Evolutionary conservation across 1,139 yeast species (phyloP), one percentile per base, ranked within the genome.

Genomic region (Taphrina sp.): DNA sequence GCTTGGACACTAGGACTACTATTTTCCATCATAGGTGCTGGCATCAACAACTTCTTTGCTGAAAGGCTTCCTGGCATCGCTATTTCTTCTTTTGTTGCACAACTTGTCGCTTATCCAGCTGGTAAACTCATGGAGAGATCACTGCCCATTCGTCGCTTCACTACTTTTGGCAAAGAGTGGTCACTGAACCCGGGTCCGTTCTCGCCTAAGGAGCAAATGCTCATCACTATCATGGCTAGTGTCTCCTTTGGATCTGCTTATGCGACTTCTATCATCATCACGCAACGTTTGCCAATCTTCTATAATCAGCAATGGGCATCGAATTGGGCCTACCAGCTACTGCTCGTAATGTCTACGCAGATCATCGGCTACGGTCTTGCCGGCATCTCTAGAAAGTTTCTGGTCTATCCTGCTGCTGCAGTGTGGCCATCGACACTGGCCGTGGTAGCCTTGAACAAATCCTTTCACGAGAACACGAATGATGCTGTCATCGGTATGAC

Each of bases 291-390:
- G 5, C 38, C 38, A 10, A 23, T 28, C 85, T 82, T 67, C 67
- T 77, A 75, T 68, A 68, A 58, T 37, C 72, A 73, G 12, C 45
- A 22, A 14, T 49, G 54, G 54, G 75, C 75, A 59, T 74, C 72
- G 47, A 77, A 78, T 17, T 72, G 76, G 71, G 82, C 81, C 5
- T 78, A 76, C 26, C 58, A 79, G 63, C 73, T 80, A 24, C 72
- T 82, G 62, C 83, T 82, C 16, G 69, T 78, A 5, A 70, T 69
- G 54, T 58, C 56, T n/a, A 58, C 45, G 19, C 58, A 44, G 38
- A 72, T 81, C 63, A 73, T 82, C 51, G 88, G 88, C 10, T 79
- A 81, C 61, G 81, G 84, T 14, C 68, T 81, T 56, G 85, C 85
- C 36, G 89, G 89, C 44, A 59, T 82, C 57, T 74, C 76, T 41